Base-by-base conservation (phyloP, 2,329 filamentous ascomycete genomes). In the Neopestalotiopsis sp. region DNA sequence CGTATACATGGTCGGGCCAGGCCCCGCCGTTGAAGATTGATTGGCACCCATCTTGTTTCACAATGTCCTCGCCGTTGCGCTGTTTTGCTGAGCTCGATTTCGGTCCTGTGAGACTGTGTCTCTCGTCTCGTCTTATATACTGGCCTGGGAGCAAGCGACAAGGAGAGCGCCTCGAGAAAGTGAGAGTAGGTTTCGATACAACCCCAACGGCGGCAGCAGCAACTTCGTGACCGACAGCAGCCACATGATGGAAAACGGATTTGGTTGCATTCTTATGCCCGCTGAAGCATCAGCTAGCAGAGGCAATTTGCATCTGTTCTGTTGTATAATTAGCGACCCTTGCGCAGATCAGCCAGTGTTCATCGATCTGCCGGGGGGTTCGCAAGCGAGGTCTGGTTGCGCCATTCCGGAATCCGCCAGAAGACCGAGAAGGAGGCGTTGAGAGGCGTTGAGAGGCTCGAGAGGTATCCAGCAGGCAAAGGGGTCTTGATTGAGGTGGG, bases 1-100 rank as follows among this genome's bases (percentile, higher is more conserved):
- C 7, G 65, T 70, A 40, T 70, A 70, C 68, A 67, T 70, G 49
- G 78, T 77, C 32, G 81, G 68, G 32, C 68, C 65, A n/a, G 68
- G 65, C 30, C 24, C 56, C n/a, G 40, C n/a, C 4, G 65, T 61
- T 14, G 68, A 61, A 17, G 68, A 70, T 34, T 70, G 65, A 24
- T 61, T 34, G 61, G 59, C 61, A 30, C 64, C 69, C 67, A 68
- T 68, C 28, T 53, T 66, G 45, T 53, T 53, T 24, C 45, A 53
- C 45, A 10, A 53, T 49, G 45, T 53, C 14, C 45, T 53, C 45
- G 45, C 4, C 34, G 32, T 7, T 24, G 53, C 17, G 45, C 45
- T 53, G 45, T 53, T 2, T 7, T 49, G 12, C 17, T n/a, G 45
- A 53, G 45, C 45, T 10, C 17, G 45, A n/a, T 17, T 3, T 28